Base-by-base conservation (phyloP, 495 filamentous ascomycete genomes). In the Daldinia childiae region DNA sequence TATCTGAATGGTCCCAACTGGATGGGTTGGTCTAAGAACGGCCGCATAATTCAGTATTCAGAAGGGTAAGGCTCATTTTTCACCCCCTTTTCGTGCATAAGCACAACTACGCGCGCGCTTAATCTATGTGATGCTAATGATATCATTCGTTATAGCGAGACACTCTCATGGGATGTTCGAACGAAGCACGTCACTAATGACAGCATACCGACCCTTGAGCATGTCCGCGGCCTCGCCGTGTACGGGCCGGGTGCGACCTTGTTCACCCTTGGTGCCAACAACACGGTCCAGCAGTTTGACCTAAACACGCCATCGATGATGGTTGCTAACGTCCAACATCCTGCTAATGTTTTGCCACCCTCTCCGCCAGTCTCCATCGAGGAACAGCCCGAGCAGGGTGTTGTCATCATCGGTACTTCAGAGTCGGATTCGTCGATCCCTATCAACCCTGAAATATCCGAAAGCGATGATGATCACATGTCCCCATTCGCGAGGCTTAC, bases 21-120 rank as follows among this genome's bases (percentile, higher is more conserved):
- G 95, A 92, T 97, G 85, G 91, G 88, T 26, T 99, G 95, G 95
- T 98, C 96, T 3, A 98, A 97, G 82, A 97, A 97, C 82, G 95
- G 95, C 29, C 90, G 92, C 71, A 93, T 99, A 68, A 86, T 99
- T 57, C 95, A 99, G 81, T 95, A 89, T 81, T 88, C 93, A 7
- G 93, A 98, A 80, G 89, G 92, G 95, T 98, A 81, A 82, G 84
- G 93, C 87, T 68, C n/a, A 43, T 64, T 45, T 68, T 76, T 66
- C 73, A 59, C 43, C 43, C 43, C 43, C 43, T 48, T 48, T 48
- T 48, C 60, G 52, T 75, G 70, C 73, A 60, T 61, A 52, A 65
- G 48, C 65, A 66, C 62, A 63, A 63, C 62, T 76, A 82, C 71
- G 78, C 76, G 77, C 77, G 80, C 78, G 77, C 77, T 79, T 78